Conservation (phyloP, 2,329 filamentous ascomycete species). For the Xylaria hypoxylon region DNA sequence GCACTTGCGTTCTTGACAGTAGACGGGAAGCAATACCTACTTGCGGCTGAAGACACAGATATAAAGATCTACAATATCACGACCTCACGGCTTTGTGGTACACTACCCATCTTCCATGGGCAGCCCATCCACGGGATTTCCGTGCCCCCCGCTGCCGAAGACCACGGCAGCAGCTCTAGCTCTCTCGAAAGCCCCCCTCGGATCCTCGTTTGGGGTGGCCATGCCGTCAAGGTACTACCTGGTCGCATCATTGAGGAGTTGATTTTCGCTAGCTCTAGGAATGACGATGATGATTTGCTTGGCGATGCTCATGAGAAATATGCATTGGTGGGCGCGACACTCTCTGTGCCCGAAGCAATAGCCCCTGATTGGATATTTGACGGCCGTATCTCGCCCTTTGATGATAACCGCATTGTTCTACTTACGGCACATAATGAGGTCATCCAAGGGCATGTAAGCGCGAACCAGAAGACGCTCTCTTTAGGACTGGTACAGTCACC, state of each 20-base stretch:
- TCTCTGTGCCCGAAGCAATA: slow-evolving; percentile 53
- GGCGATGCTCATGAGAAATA: neutral
- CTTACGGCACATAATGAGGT: slow-evolving; percentile 92
- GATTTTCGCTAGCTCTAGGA: neutral
- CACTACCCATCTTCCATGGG: slow-evolving; percentile 68
- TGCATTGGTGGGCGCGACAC: slow-evolving; percentile 29
- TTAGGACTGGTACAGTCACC: slow-evolving; percentile 68
- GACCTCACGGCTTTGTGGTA: slow-evolving; percentile 53
- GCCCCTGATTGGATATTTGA: slow-evolving; percentile 84
- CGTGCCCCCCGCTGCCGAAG: slow-evolving; percentile 47
- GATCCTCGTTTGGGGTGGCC: slow-evolving; percentile 78
- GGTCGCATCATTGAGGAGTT: slow-evolving; percentile 49
- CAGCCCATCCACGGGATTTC: slow-evolving; percentile 81
- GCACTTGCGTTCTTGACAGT: slow-evolving; percentile 65
- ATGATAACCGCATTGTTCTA: slow-evolving; percentile 63
- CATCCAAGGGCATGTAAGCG: slow-evolving; percentile 59
- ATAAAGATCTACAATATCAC: slow-evolving; percentile 64
- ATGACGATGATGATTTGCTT: neutral
- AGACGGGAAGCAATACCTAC: slow-evolving; percentile 55
- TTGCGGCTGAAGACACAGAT: slow-evolving; percentile 71
- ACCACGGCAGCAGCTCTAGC: neutral
- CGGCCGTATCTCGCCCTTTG: slow-evolving; percentile 64
- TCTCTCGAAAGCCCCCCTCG: slow-evolving; percentile 36
- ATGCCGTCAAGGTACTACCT: slow-evolving; percentile 62
- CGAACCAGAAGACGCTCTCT: slow-evolving; percentile 46